Evolutionary conservation across 2,329 filamentous ascomycete species (phyloP).

Genomic region (Botrytis tulipae): DNA sequence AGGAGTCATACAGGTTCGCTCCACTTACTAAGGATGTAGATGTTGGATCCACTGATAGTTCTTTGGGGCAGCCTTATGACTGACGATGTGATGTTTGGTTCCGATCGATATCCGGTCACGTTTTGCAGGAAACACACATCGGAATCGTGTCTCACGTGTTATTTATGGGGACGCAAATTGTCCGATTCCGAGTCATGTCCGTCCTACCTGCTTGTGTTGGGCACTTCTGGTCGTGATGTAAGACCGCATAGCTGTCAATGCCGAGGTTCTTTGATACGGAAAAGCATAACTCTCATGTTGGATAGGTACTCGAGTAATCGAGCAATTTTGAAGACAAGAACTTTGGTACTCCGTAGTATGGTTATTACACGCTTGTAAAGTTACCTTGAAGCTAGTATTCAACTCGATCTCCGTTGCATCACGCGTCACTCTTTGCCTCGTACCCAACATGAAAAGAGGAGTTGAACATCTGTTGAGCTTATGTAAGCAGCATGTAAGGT

Average conservation of each 20-base stretch:
- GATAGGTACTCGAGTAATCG: neutral
- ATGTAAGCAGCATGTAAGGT: constrained; percentile 4
- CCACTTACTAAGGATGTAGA: neutral
- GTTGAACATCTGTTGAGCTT: neutral
- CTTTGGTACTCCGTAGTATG: neutral
- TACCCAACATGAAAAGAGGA: neutral
- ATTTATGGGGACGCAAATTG: neutral
- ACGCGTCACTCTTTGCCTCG: neutral
- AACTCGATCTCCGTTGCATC: neutral
- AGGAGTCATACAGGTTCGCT: neutral
- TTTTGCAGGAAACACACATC: neutral
- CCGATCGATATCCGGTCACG: neutral
- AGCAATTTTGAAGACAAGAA: neutral
- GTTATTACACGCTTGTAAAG: neutral
- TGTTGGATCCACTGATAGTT: neutral
- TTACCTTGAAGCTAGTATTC: neutral
- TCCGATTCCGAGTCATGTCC: neutral
- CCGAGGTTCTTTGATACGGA: neutral
- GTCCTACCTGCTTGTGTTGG: neutral
- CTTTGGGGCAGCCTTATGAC: neutral
- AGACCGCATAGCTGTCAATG: neutral
- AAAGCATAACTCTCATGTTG: neutral
- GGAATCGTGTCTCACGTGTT: neutral
- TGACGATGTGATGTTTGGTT: neutral
- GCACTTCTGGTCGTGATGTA: neutral